Evolutionary conservation across 306 rosid genomes (phyloP).

Genomic region (Quercus dentata): DNA sequence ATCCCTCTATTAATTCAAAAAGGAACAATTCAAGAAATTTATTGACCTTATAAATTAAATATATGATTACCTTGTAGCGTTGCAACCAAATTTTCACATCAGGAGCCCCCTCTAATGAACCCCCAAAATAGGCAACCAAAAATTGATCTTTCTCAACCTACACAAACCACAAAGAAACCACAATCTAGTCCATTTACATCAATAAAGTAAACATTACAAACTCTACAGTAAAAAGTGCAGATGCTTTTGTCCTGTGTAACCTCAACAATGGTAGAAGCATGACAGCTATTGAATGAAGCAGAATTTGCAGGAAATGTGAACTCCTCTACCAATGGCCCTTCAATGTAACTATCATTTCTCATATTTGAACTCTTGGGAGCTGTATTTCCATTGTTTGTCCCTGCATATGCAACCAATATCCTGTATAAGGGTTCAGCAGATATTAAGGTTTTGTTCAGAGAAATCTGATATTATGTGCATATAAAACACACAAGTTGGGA

Average conservation of each 20-base stretch:
- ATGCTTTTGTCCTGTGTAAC: constrained; percentile 26
- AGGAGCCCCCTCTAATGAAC: constrained; percentile 67
- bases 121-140: constrained; percentile 86
- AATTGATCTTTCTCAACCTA: constrained; percentile 74
- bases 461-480: background rate
- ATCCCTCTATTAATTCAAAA: background rate
- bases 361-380: constrained; percentile 27
- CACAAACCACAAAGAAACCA: constrained; percentile 22
- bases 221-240: background rate
- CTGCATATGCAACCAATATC: constrained; percentile 19
- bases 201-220: background rate
- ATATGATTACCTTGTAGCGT: constrained; percentile 48
- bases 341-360: constrained; percentile 28
- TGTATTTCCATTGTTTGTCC: constrained; percentile 12
- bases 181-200: background rate
- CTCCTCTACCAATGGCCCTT: constrained; percentile 53
- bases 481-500: background rate
- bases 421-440: constrained; percentile 33
- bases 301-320: constrained; percentile 61
- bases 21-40: background rate
- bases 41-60: background rate
- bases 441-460: constrained; percentile 3
- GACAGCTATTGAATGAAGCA: constrained; percentile 72
- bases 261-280: constrained; percentile 97
- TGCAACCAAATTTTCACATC: constrained; percentile 97